A percentile compares a stretch with the other conserved stretches of the same genome.
These are phyloP conservation scores for Aspergillus heteromorphus DNA, from an alignment of 495 filamentous ascomycete genomes.

Conservation along the genomic window DNA sequence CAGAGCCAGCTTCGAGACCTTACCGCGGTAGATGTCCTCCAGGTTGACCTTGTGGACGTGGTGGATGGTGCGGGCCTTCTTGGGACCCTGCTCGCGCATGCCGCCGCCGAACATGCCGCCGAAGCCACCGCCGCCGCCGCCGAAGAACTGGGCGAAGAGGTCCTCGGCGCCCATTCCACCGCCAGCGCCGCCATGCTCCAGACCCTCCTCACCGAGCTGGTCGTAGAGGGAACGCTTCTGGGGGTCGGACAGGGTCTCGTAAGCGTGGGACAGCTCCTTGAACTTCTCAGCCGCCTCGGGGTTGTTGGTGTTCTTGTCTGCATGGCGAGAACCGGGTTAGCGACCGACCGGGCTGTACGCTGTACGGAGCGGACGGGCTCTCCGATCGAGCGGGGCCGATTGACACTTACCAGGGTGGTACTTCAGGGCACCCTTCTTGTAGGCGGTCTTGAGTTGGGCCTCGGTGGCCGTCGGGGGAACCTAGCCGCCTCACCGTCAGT, in stretches of 20 bases:
- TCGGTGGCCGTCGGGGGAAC: slow-evolving; percentile 68
- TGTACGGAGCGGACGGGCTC: background rate
- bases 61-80: slow-evolving; percentile 92
- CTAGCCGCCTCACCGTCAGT: slow-evolving; percentile 41
- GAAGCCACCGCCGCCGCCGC: slow-evolving; percentile 67
- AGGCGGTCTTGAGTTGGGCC: slow-evolving; percentile 79
- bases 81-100: slow-evolving; percentile 76
- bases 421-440: slow-evolving; percentile 84
- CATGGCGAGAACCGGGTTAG: slow-evolving; percentile 11
- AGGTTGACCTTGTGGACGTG: slow-evolving; percentile 97
- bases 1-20: slow-evolving; percentile 93
- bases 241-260: slow-evolving; percentile 86
- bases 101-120: slow-evolving; percentile 83
- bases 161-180: slow-evolving; percentile 95
- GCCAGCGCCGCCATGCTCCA: slow-evolving; percentile 77
- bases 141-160: slow-evolving; percentile 97
- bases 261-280: slow-evolving; percentile 93
- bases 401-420: slow-evolving; percentile 76
- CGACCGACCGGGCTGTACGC: background rate
- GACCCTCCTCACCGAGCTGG: slow-evolving; percentile 93
- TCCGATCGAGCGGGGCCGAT: background rate
- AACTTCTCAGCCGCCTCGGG: slow-evolving; percentile 94
- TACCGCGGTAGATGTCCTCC: slow-evolving; percentile 97
- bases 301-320: slow-evolving; percentile 95
- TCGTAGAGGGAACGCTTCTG: slow-evolving; percentile 92